Conservation (phyloP, 169 alveolate genomes). For the Babesia ovata region DNA sequence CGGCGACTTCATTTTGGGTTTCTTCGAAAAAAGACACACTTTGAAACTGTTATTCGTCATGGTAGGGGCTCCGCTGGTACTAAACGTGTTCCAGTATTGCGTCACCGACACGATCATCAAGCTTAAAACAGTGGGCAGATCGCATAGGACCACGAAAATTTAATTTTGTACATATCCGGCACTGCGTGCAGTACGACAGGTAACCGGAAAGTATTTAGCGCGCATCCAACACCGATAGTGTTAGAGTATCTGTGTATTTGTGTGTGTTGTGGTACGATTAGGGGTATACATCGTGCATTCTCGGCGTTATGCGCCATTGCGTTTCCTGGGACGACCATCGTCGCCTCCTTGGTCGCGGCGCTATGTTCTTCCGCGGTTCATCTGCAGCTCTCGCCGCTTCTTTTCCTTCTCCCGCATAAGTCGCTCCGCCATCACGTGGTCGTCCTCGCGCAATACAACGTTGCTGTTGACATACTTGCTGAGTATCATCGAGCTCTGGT, state of each 20-base stretch:
- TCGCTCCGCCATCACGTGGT: conserved; percentile 41
- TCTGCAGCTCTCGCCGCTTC: conserved; percentile 12
- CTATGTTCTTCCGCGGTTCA: too few relatives aligned
- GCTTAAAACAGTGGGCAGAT: conserved; percentile 28
- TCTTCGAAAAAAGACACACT: conserved; percentile 31
- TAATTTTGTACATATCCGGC: neutral
- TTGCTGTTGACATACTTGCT: conserved; percentile 58
- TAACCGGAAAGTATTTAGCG: too few relatives aligned
- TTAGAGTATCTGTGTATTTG: too few relatives aligned
- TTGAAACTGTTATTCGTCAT: conserved; percentile 64
- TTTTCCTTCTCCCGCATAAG: conserved; percentile 53
- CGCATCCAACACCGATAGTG: too few relatives aligned
- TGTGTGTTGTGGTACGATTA: too few relatives aligned
- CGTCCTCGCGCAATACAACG: conserved; percentile 57
- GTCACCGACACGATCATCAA: conserved; percentile 67
- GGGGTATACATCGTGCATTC: too few relatives aligned
- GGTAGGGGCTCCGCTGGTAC: conserved; percentile 62
- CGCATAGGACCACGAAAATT: neutral
- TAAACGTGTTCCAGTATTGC: conserved; percentile 68
- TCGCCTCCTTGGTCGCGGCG: neutral
- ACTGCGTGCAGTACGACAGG: too few relatives aligned
- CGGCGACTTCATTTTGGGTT: conserved; percentile 39
- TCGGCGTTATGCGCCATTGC: neutral
- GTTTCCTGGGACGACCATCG: neutral
- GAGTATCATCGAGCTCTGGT: conserved; percentile 57